Evolutionary conservation across 441 rosid species (phyloP), one percentile per base, ranked within the genome.

Genomic region (Pelargonium myrrhifolium): DNA sequence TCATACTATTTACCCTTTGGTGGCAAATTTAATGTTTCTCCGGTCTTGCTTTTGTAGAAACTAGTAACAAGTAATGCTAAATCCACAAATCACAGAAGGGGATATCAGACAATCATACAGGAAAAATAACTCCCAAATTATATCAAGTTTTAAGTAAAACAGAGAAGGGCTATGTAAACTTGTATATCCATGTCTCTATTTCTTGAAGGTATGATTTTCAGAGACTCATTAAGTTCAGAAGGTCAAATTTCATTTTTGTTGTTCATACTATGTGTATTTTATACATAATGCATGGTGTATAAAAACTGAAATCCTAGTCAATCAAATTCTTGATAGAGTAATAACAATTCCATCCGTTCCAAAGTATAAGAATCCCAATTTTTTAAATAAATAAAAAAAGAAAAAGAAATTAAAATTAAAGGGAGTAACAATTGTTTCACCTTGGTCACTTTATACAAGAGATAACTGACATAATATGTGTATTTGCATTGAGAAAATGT

Each of bases 401-500:
- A n/a, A n/a, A n/a, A n/a, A n/a, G 49, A 43, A 49, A 49, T 5
- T 6, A 49, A n/a, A 12, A n/a, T 6, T 49, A 49, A 49, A 14
- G 56, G 56, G 56, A 49, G 56, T 14, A n/a, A 15, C 17, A n/a
- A 49, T 15, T 49, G 6, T 31, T 31, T 31, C 37, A 31, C 37
- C 37, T 31, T 31, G 5, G 37, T 31, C 37, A 6, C 37, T 31
- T 31, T 31, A 6, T 15, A 20, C 21, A 53, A 53, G 21, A 53
- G 20, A 53, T 17, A 53, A 17, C 1, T 53, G 10, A 53, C 1
- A 53, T 53, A 53, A 53, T 15, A 15, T 53, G 22, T 53, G 18
- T 8, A 53, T 53, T 53, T 53, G 59, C 59, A 53, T 53, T 15
- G 59, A 24, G 59, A 53, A 53, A 53, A 53, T 49, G 15, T 49